Conservation (phyloP, 176 grass and related monocot genomes). For the Microstegium vimineum region DNA sequence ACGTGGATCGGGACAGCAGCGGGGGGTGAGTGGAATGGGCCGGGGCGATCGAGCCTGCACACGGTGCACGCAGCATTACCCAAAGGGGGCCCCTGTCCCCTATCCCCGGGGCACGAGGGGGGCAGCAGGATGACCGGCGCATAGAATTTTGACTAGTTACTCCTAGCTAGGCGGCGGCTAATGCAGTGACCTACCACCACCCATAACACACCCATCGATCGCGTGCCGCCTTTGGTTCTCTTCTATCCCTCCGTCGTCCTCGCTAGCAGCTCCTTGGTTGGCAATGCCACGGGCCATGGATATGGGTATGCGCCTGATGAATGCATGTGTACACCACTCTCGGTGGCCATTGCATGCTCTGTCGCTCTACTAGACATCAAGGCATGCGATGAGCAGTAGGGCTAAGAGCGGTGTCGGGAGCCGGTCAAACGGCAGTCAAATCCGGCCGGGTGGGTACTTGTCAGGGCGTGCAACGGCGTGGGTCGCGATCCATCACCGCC, state of each 20-base stretch:
- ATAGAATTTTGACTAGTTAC: slow-evolving; percentile 36
- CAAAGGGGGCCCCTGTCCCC: slow-evolving; percentile 32
- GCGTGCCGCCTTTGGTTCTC: neutral
- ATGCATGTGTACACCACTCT: no score
- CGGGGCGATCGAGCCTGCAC: neutral
- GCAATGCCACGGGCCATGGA: neutral
- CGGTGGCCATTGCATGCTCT: neutral
- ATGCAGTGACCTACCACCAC: no score
- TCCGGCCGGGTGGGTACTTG: no score
- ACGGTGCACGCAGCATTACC: slow-evolving; percentile 30
- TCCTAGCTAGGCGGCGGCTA: neutral
- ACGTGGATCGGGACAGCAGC: neutral
- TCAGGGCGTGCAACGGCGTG: slow-evolving; percentile 4
- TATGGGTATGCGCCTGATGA: neutral
- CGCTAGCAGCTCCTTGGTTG: neutral
- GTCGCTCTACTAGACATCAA: neutral
- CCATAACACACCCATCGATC: no score
- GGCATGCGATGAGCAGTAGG: neutral
- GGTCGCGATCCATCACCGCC: neutral
- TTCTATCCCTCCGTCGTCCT: neutral
- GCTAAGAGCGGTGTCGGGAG: neutral
- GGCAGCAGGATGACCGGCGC: slow-evolving; percentile 30
- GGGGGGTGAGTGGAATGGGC: neutral
- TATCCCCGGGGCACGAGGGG: slow-evolving; percentile 32
- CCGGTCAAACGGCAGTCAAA: slow-evolving; percentile 42